Evolutionary conservation across 164 flowering plant species (phyloP), one percentile per base, ranked within the genome.

Genomic region (Taxillus chinensis): DNA sequence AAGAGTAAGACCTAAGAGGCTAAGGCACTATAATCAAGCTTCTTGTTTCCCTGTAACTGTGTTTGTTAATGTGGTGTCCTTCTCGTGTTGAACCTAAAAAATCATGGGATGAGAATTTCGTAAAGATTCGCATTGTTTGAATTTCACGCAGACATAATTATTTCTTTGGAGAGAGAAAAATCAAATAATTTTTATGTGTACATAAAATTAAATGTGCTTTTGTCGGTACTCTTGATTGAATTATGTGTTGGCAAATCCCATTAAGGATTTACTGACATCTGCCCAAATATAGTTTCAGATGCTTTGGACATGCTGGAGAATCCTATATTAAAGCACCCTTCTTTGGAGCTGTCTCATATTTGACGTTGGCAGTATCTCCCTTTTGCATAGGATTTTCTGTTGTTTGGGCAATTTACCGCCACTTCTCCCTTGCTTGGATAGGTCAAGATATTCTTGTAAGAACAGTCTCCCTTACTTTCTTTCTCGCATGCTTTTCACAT

Each of bases 371-470:
- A 17, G 83, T 95, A 66, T 65, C 83, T 72, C 99, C 99, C 53
- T 87, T 95, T 83, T 95, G 99, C 85, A 75, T 95, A 72, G 68
- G 83, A 48, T 86, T 86, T 82, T 83, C 96, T 65, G 89, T 86
- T 62, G 70, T 87, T 61, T 91, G 99, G 99, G 99, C 96, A n/a
- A 79, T 83, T 60, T 72, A 75, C n/a, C 96, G 96, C 37, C 73
- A 72, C 45, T 61, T 43, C 68, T 76, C 84, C 69, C 82, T 81
- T 71, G 99, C 99, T 56, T 95, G 99, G 98, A 95, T 91, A 9
- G 99, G 99, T 66, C 99, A 95, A 81, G 96, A 95, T 68, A 84
- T 95, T 66, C 96, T 95, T 62, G 99, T 95, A 85, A 83, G 97
- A 62, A 64, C 8, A n/a, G 16, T 59, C 59, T 58, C 15, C 57